Evolutionary conservation across 176 grass and related monocot genomes (phyloP).

Genomic region (Puya raimondii): DNA sequence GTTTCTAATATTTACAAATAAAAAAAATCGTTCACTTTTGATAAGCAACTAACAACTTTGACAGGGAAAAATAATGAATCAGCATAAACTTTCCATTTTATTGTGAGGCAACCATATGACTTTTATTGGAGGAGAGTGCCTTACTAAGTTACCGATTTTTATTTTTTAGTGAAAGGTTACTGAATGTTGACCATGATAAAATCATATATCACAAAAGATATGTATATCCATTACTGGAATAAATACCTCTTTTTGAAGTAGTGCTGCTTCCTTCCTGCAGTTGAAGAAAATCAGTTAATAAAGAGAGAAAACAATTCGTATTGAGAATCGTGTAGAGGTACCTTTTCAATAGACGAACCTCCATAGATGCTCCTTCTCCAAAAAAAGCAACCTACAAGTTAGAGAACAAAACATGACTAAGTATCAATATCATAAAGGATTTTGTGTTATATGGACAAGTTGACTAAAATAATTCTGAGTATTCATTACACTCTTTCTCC

Average conservation of each 20-base stretch:
- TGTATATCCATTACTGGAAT: slow-evolving; percentile 2
- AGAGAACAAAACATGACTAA: slow-evolving; percentile 3
- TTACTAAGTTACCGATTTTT: no score
- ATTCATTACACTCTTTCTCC: no score
- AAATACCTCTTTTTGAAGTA: slow-evolving; percentile 80
- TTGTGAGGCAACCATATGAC: background rate
- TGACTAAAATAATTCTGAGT: no score
- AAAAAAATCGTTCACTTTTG: slow-evolving; percentile 11
- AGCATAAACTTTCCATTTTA: background rate
- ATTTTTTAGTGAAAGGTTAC: background rate
- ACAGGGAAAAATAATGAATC: background rate
- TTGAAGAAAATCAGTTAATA: slow-evolving; percentile 6
- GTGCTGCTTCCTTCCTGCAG: slow-evolving; percentile 77
- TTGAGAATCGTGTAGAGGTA: slow-evolving; percentile 24
- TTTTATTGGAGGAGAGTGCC: background rate
- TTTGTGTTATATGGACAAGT: background rate
- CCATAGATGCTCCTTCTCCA: slow-evolving; percentile 90
- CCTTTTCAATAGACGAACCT: slow-evolving; percentile 89
- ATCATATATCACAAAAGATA: background rate
- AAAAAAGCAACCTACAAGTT: slow-evolving; percentile 68
- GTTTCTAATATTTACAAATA: slow-evolving; percentile 49
- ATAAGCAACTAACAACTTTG: background rate
- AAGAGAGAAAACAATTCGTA: background rate
- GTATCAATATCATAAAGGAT: slow-evolving; percentile 11
- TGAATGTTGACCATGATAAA: background rate